Percentiles rank a stretch among this genome's conserved stretches.
phyloP scores from a whole-genome alignment of 2,329 filamentous ascomycete species.

The Colletotrichum chrysophilum region DNA sequence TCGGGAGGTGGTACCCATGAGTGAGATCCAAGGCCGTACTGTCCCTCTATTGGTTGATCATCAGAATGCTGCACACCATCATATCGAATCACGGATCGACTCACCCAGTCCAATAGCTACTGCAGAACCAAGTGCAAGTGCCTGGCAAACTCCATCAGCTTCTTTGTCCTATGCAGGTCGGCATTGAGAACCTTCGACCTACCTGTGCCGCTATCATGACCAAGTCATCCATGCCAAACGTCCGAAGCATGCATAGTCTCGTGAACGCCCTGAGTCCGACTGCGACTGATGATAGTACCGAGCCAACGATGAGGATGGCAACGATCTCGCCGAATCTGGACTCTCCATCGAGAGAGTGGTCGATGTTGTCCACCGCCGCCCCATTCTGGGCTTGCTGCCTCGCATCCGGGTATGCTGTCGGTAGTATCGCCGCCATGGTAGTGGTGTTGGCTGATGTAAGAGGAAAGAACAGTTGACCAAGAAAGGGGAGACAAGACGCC shows the following conservation, averaged over 20 bases:
- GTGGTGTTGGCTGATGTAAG: not conserved
- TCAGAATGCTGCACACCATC: not conserved
- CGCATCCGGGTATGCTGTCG: not conserved
- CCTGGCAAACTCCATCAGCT: not conserved
- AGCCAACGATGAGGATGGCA: conserved; percentile 26
- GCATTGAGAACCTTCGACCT: not conserved
- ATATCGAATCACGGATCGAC: not conserved
- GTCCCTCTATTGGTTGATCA: conserved; percentile 22
- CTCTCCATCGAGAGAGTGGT: conserved; percentile 25
- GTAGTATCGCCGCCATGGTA: not conserved
- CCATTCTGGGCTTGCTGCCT: not conserved
- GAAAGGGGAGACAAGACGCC: not conserved
- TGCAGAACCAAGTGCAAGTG: conserved; percentile 25
- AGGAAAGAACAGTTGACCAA: not conserved
- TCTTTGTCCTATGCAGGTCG: not conserved
- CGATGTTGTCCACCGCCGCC: not conserved
- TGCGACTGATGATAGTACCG: conserved; percentile 23
- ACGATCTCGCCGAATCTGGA: conserved; percentile 24
- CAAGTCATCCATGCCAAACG: conserved; percentile 28
- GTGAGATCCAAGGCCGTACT: conserved; percentile 28
- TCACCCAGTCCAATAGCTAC: conserved; percentile 28
- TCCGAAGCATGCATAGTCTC: conserved; percentile 24
- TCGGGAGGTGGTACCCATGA: conserved; percentile 19
- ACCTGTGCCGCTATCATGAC: conserved; percentile 26
- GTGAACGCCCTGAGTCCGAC: conserved; percentile 28